Base-by-base conservation (phyloP, 1,284 basidiomycete species). In the Lentinus polychrous region DNA sequence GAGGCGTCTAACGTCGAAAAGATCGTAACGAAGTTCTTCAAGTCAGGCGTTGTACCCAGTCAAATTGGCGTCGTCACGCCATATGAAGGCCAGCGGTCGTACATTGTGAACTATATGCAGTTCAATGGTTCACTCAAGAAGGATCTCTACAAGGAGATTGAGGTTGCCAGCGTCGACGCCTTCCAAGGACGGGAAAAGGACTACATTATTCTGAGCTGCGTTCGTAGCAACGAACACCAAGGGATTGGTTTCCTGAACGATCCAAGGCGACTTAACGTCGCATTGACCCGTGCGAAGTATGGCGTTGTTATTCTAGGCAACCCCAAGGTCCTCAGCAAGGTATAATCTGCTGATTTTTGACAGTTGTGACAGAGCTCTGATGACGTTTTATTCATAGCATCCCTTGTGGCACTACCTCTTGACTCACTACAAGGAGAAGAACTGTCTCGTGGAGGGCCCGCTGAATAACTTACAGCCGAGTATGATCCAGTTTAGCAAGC, bases 101-200 rank as follows among this genome's bases (percentile, higher is more conserved):
- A 96, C 69, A 89, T 99, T 62, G 93, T 96, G 63, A 95, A 93
- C 65, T 97, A 97, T 68, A 99, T 99, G 96, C 96, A 99, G 72
- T 89, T 95, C 72, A 96, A 96, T 64, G 96, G 96, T 23, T 88
- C 92, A 23, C 75, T 99, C 52, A 97, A 97, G 79, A 99, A 99
- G 72, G 96, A 99, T 57, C 69, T 98, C 10, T 99, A 99, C 76
- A 98, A 98, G 73, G 94, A 98, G 60, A 94, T 99, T 41, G 96
- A 99, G 65, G 96, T 99, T 36, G 96, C 96, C 11, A 93, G 89
- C 60, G 96, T 99, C 45, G 96, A 99, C 66, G 96, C 96, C 1
- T 99, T 99, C 81, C 96, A 99, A 66, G 96, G 96, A 31, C 83
- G 96, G 63, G 96, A 99, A 73, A 99, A 99, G 77, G 96, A 99